Base-by-base conservation (phyloP, 2,329 filamentous ascomycete species). In the Ophiocordyceps camponoti-rufipedis region DNA sequence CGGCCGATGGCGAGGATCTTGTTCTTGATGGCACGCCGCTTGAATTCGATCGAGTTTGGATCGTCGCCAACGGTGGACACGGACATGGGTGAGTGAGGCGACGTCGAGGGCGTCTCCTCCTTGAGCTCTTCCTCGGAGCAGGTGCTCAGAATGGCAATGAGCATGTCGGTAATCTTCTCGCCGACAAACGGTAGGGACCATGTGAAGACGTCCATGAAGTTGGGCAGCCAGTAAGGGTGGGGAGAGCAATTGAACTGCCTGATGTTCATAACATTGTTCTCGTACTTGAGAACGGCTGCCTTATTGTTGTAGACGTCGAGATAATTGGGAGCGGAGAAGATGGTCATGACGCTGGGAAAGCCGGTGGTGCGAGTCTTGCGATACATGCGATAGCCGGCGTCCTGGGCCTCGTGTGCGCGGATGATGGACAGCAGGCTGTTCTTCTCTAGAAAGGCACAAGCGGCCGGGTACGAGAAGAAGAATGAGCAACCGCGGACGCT, bases 261-360 rank as follows among this genome's bases (percentile, higher is more conserved):
- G 60, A 98, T 98, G 71, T 98, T 98, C 91, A 98, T 98, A 49
- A 98, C 91, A 59, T 98, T 98, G 67, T 98, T 98, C 69, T 98
- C 91, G 62, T 98, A 98, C 69, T 98, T 98, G 56, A 98, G 71
- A 39, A 98, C 91, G 0, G 91, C 91, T 2, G 91, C 91, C 71
- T 98, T 98, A 74, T 98, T 98, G 78, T 98, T 98, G 69, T 98
- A 98, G 35, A 98, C 88, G 58, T 98, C 91, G 51, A 98, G 78
- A 61, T 98, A 98, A 66, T 98, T 98, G 35, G 91, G 91, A 1
- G 91, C 91, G 41, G 89, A 96, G 73, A 98, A 98, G 57, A 98
- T 98, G 54, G 91, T 98, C 91, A 98, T 98, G 51, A 98, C 91
- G 67, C 88, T 95, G 19, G 91, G 91, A 69, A 98, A 98, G 2